A percentile compares a stretch with the other conserved stretches of the same genome.
phyloP scores from a whole-genome alignment of 2,329 filamentous ascomycete genomes.

The Cladorrhinum sp. region DNA sequence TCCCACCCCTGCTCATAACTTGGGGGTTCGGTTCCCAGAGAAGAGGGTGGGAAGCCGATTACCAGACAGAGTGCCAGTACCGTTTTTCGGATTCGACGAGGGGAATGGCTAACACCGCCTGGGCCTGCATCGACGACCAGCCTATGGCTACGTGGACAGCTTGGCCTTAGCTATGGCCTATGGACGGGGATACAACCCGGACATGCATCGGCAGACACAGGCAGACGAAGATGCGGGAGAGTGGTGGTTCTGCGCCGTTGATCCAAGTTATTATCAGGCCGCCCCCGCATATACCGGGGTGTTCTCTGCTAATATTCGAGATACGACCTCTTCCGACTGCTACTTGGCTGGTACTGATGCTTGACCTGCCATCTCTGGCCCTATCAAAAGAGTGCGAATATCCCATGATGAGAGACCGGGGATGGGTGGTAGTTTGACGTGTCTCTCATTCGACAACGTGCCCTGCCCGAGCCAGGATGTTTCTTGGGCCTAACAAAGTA shows the following conservation, averaged over 20 bases:
- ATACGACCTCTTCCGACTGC: slow-evolving; percentile 15
- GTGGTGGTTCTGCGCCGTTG: slow-evolving; percentile 8
- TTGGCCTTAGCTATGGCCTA: slow-evolving; percentile 3
- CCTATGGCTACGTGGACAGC: slow-evolving; percentile 21
- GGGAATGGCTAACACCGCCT: slow-evolving; percentile 18
- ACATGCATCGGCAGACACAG: slow-evolving; percentile 12
- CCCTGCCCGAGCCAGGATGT: slow-evolving; percentile 15
- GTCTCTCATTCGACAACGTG: slow-evolving; percentile 16
- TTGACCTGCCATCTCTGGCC: slow-evolving; percentile 19
- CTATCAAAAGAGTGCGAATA: slow-evolving; percentile 21
- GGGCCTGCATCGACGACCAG: slow-evolving; percentile 15
- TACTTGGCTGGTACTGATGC: slow-evolving; percentile 13
- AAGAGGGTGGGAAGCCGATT: slow-evolving; percentile 17
- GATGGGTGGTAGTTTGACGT: slow-evolving; percentile 19
- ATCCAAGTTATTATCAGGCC: slow-evolving; percentile 4
- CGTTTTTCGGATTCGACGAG: slow-evolving; percentile 12
- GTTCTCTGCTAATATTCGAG: slow-evolving; percentile 16
- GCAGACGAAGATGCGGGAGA: not conserved
- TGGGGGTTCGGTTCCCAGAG: slow-evolving; percentile 12
- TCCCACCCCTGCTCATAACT: slow-evolving; percentile 23
- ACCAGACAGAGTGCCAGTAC: slow-evolving; percentile 14
- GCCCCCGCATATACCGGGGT: slow-evolving; percentile 17
- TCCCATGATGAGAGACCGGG: slow-evolving; percentile 24
- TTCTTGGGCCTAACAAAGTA: slow-evolving; percentile 25
- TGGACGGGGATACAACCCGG: slow-evolving; percentile 12